Evolutionary conservation across 495 filamentous ascomycete genomes (phyloP), one percentile per base, ranked within the genome.

Genomic region (Penicillium flavigenum): DNA sequence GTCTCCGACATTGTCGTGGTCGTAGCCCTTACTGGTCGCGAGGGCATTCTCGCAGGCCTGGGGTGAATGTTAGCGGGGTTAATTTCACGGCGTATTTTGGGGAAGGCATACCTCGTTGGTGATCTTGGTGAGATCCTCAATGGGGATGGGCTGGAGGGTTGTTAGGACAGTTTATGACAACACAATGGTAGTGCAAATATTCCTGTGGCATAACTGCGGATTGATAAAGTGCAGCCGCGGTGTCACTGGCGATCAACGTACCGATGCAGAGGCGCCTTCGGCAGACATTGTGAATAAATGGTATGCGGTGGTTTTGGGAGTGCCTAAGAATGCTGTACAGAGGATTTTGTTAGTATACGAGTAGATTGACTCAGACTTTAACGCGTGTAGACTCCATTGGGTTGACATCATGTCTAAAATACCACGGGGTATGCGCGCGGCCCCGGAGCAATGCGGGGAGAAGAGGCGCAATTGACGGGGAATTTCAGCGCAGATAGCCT

Each of bases 11-110:
- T 83, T 81, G 50, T 84, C 68, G 71, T 97, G 94, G 49, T 95
- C 88, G 71, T 98, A 98, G 73, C 73, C 82, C 39, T 88, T 81
- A 46, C 81, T 82, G 59, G 75, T 79, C 48, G 82, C 81, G 63
- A 98, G 80, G 54, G 90, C 85, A 57, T 79, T 79, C 62, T 91
- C 84, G 81, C 92, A 97, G 44, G 90, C 93, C 91, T 96, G 58
- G 17, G 24, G 19, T 17, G 29, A 22, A 3, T 43, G 46, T 60
- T 47, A 57, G 51, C n/a, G 24, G 27, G 24, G 22, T 43, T 32
- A 51, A 22, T 50, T 11, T 22, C 27, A 19, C 14, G 48, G 47
- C 34, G 50, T 31, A 36, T 26, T 57, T 12, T 26, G 12, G 41
- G 57, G 17, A 17, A n/a, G 63, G 79, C 84, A 56, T 81, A 95